Evolutionary conservation across 371 early-diverging fungal genomes (phyloP).

Genomic region (Syncephalastrum contaminatum): DNA sequence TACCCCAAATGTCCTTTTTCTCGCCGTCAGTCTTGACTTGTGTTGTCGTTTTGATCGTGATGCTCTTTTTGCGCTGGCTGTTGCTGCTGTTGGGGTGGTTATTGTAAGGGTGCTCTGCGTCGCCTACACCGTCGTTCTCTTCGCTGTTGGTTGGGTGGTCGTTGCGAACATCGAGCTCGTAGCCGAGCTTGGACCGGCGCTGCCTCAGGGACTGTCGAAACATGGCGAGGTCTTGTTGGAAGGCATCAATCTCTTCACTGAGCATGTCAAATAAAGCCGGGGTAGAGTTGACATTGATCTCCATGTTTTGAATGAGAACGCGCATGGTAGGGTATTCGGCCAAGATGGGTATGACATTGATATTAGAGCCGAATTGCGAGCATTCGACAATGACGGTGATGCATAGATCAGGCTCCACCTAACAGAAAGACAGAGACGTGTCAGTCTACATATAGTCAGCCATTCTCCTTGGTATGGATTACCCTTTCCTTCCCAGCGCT

Average conservation of each 20-base stretch:
- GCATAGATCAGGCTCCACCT: slow-evolving; percentile 62
- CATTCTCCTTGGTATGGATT: not conserved
- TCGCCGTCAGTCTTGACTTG: slow-evolving; percentile 1
- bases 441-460: not conserved
- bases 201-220: slow-evolving; percentile 51
- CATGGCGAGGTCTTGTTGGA: slow-evolving; percentile 57
- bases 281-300: slow-evolving; percentile 30
- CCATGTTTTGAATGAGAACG: slow-evolving; percentile 65
- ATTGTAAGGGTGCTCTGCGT: not conserved
- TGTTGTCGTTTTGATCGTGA: slow-evolving; percentile 8
- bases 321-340: slow-evolving; percentile 65
- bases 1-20: slow-evolving; percentile 58
- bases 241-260: slow-evolving; percentile 50
- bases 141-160: slow-evolving; percentile 29
- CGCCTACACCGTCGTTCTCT: slow-evolving; percentile 13
- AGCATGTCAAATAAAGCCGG: slow-evolving; percentile 42
- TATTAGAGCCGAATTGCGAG: slow-evolving; percentile 64
- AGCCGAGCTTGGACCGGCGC: slow-evolving; percentile 41
- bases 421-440: not conserved
- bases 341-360: slow-evolving; percentile 54
- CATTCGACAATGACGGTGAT: slow-evolving; percentile 79
- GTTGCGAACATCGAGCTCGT: slow-evolving; percentile 55
- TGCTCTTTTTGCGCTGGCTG: not conserved
- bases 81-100: not conserved
- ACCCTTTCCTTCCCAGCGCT: slow-evolving; percentile 1